Evolutionary conservation across 2,329 filamentous ascomycete species (phyloP).

Genomic region (Pseudocercospora fijiensis): DNA sequence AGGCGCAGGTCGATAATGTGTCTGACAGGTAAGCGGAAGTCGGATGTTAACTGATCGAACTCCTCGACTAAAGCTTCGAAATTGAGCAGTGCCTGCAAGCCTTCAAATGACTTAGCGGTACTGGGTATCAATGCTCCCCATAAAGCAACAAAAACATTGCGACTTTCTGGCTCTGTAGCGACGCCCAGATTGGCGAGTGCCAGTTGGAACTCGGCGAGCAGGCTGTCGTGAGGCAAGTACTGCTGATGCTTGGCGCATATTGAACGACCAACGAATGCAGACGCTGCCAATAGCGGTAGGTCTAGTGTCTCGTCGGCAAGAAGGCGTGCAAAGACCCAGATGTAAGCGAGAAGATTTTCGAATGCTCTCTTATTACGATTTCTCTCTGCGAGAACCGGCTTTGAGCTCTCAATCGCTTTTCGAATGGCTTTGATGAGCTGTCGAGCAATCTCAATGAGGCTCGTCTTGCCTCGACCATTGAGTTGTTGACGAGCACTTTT

Average conservation of each 20-base stretch:
- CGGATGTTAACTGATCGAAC: constrained; percentile 41
- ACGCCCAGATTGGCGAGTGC: constrained; percentile 7
- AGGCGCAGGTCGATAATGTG: constrained; percentile 30
- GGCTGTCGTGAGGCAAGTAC: neutral
- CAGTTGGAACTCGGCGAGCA: constrained; percentile 1
- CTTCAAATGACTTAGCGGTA: constrained; percentile 44
- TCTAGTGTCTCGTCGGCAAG: constrained; percentile 19
- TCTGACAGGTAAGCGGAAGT: constrained; percentile 29
- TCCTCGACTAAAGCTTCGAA: constrained; percentile 49
- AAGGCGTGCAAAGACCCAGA: constrained; percentile 15
- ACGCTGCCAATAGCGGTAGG: constrained; percentile 18
- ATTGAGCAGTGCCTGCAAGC: constrained; percentile 42
- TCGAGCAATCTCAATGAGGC: constrained; percentile 13
- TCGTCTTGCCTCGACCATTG: constrained; percentile 3
- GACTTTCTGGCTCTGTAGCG: constrained; percentile 13
- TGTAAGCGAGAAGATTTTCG: constrained; percentile 16
- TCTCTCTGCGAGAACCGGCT: neutral
- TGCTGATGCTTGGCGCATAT: constrained; percentile 6
- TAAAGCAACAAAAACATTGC: constrained; percentile 28
- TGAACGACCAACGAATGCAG: constrained; percentile 17
- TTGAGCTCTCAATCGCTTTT: neutral
- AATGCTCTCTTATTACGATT: neutral
- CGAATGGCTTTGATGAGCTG: constrained; percentile 11
- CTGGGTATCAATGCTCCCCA: constrained; percentile 64
- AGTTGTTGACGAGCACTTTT: constrained; percentile 12